A percentile compares a stretch with the other conserved stretches of the same genome.
Conservation (phyloP, 495 filamentous ascomycete genomes). For the Cercophora scortea region DNA sequence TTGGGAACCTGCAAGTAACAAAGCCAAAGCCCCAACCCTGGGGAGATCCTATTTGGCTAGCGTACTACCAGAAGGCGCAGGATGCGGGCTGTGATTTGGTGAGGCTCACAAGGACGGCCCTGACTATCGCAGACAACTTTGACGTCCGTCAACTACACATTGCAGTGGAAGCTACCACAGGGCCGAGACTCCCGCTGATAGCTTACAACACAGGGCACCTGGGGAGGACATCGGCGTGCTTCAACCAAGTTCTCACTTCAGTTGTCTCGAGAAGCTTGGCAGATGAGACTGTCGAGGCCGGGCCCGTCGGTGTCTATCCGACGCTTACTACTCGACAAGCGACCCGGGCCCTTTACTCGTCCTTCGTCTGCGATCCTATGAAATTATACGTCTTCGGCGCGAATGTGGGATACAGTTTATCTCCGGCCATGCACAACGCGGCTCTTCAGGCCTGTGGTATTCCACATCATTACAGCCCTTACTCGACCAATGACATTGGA, state of each 20-base stretch:
- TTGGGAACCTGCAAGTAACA: slow-evolving; percentile 46
- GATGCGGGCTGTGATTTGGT: slow-evolving; percentile 55
- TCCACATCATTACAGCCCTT: slow-evolving; percentile 54
- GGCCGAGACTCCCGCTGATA: slow-evolving; percentile 47
- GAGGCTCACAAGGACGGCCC: slow-evolving; percentile 49
- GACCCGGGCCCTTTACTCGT: slow-evolving; percentile 44
- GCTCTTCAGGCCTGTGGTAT: slow-evolving; percentile 60
- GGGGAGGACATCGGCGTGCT: slow-evolving; percentile 57
- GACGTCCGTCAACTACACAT: slow-evolving; percentile 45
- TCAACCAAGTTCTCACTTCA: slow-evolving; percentile 59
- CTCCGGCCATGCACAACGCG: slow-evolving; percentile 69
- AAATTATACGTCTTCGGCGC: slow-evolving; percentile 65
- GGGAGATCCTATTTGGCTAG: slow-evolving; percentile 46
- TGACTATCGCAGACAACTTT: slow-evolving; percentile 48
- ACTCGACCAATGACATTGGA: slow-evolving; percentile 51
- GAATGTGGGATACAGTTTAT: slow-evolving; percentile 61
- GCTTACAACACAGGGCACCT: slow-evolving; percentile 59
- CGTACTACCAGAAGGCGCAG: slow-evolving; percentile 48
- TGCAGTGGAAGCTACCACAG: slow-evolving; percentile 29
- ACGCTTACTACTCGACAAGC: slow-evolving; percentile 54
- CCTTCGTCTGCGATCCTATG: slow-evolving; percentile 50
- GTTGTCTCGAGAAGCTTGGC: slow-evolving; percentile 51
- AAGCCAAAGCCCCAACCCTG: slow-evolving; percentile 41
- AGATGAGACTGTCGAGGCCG: slow-evolving; percentile 3
- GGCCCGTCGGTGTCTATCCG: slow-evolving; percentile 5